Conservation (phyloP, 345 rosid species). For the Pelargonium nanum region DNA sequence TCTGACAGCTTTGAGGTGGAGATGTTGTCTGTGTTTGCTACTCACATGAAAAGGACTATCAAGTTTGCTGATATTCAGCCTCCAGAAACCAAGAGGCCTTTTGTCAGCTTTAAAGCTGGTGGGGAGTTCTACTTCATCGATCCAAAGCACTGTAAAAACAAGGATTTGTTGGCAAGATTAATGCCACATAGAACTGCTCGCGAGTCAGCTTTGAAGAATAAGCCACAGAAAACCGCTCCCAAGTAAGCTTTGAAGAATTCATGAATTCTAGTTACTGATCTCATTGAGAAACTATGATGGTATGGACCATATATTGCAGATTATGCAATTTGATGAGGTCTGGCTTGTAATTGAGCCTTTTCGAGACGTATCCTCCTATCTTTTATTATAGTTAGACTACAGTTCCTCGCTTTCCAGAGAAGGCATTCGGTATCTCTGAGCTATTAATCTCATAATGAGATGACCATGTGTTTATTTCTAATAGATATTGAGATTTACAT, state of each 20-base stretch:
- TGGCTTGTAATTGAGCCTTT: background rate
- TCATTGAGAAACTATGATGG: background rate
- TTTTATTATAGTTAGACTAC: background rate
- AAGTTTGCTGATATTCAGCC: slow-evolving; percentile 70
- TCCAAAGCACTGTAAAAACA: slow-evolving; percentile 71
- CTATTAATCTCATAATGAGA: too few relatives aligned
- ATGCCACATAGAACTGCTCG: slow-evolving; percentile 50
- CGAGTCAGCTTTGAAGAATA: slow-evolving; percentile 79
- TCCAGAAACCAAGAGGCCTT: slow-evolving; percentile 77
- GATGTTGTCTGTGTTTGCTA: slow-evolving; percentile 88
- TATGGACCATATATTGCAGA: background rate
- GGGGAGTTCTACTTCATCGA: slow-evolving; percentile 67
- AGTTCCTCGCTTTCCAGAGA: background rate
- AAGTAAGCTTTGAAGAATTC: too few relatives aligned
- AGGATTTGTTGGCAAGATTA: slow-evolving; percentile 76
- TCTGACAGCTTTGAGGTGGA: slow-evolving; percentile 83
- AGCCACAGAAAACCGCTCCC: slow-evolving; percentile 34
- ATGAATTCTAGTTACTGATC: background rate
- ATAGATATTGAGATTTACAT: too few relatives aligned
- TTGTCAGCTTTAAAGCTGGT: slow-evolving; percentile 73
- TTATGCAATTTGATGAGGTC: slow-evolving; percentile 1
- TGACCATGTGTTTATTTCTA: too few relatives aligned
- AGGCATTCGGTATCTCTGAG: background rate
- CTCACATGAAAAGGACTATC: slow-evolving; percentile 45
- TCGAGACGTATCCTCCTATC: slow-evolving; percentile 1